These are phyloP conservation scores for Schwanniomyces yamadae DNA, from an alignment of 805 yeast species.

Conservation along the genomic window DNA sequence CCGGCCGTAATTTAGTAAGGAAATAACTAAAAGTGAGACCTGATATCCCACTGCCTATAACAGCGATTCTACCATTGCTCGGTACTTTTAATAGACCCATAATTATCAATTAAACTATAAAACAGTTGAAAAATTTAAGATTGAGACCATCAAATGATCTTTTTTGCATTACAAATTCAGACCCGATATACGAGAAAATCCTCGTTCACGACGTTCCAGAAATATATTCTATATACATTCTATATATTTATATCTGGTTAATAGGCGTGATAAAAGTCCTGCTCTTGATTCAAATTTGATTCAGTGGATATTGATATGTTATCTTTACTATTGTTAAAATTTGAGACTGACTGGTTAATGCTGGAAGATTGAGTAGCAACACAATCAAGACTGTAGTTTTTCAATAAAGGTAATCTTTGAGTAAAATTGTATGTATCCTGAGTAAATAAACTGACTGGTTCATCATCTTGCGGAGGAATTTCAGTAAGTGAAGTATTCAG, in stretches of 20 bases:
- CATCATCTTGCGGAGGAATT: conserved; percentile 1
- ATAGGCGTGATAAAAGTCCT: conserved; percentile 24
- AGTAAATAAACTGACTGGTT: conserved; percentile 12
- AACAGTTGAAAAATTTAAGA: no score
- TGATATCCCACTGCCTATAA: conserved; percentile 86
- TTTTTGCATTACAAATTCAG: no score
- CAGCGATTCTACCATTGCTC: conserved; percentile 52
- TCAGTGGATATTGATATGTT: conserved; percentile 22
- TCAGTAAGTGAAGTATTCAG: no score
- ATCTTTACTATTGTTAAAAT: conserved; percentile 13
- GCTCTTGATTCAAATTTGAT: conserved; percentile 8
- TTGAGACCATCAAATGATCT: no score
- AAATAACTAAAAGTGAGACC: conserved; percentile 77
- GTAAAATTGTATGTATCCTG: conserved; percentile 15
- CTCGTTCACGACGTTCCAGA: no score
- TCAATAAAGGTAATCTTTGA: conserved; percentile 26
- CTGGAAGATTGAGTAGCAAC: conserved; percentile 9
- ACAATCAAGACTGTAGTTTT: conserved; percentile 20
- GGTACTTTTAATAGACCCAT: conserved; percentile 21
- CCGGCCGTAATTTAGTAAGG: conserved; percentile 72
- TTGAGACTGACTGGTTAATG: not conserved
- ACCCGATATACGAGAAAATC: no score
- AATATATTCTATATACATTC: no score
- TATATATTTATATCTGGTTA: conserved; percentile 5
- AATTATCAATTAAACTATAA: no score